Evolutionary conservation across 805 yeast species (phyloP), one percentile per base, ranked within the genome.

Genomic region (Ogataea philodendri): DNA sequence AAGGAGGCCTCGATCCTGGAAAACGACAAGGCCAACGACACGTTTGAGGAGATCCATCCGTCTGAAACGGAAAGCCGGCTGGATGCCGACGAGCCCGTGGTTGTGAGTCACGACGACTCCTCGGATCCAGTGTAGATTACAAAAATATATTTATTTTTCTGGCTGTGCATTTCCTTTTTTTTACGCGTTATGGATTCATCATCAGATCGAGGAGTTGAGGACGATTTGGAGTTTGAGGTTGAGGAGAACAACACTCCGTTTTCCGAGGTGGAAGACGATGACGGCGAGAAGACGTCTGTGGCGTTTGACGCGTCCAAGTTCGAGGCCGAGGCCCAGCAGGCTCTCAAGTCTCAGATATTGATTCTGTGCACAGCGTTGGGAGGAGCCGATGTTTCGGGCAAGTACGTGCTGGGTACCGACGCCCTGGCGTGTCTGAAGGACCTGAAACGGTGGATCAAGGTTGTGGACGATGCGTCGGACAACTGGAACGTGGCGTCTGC

Each of bases 281-380:
- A 22, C 7, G 35, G 14, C 9, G 32, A 20, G 15, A 24, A 26
- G 30, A 17, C 24, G n/a, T 27, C 16, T 5, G 38, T 16, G n/a
- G 34, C 17, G 10, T n/a, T 14, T 7, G 37, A 35, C 33, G 26
- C 39, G 30, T 30, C 35, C 15, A 36, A 40, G 15, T 26, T 31
- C 19, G 35, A 40, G 16, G 22, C 42, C 2, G 51, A 43, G 19
- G 56, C 57, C n/a, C 58, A 55, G 35, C 52, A 52, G 38, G 52
- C 77, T 10, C 59, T 81, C 24, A 71, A 72, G 44, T 85, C 93
- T 0, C 87, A 86, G 58, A 81, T 90, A 20, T 74, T 89, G 9
- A 77, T 85, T 26, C 68, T 89, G 24, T 86, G 88, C 3, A 76
- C 95, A 3, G 95, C 97, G 0, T 69, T 90, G 3, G 98, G 98